These are phyloP conservation scores for Leccinum subrobustum DNA, from an alignment of 1,284 basidiomycete genomes.

Conservation along the genomic window DNA sequence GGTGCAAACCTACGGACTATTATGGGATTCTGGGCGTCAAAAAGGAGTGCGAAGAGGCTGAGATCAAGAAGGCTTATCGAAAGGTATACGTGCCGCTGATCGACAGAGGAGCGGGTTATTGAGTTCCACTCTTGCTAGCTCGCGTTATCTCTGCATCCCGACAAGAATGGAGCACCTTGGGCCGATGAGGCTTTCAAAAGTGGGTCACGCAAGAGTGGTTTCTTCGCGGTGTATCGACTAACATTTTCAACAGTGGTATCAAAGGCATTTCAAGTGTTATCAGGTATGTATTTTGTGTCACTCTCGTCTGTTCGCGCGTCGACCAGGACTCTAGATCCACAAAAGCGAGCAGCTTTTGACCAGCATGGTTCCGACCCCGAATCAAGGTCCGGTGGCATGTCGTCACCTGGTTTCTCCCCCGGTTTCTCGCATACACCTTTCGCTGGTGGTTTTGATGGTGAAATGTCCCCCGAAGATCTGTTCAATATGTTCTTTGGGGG, in stretches of 20 bases:
- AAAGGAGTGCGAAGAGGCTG: conserved; percentile 83
- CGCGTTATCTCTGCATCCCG: conserved; percentile 91
- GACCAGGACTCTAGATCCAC: conserved; percentile 56
- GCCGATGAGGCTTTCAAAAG: conserved; percentile 99
- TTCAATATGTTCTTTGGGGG: conserved; percentile 98
- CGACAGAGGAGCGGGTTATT: conserved; percentile 7
- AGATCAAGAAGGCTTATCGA: conserved; percentile 96
- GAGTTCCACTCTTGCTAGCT: conserved; percentile 51
- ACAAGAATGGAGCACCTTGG: conserved; percentile 97
- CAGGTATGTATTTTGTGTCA: conserved; percentile 69
- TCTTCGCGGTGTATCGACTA: conserved; percentile 4
- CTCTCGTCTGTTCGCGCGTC: conserved; percentile 10
- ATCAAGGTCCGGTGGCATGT: conserved; percentile 69
- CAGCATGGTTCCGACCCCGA: conserved; percentile 86
- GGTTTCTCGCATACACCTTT: conserved; percentile 54
- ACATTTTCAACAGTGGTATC: conserved; percentile 77
- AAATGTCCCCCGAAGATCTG: conserved; percentile 92
- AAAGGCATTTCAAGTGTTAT: conserved; percentile 95
- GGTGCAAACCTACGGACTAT: conserved; percentile 88
- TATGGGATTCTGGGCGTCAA: conserved; percentile 91
- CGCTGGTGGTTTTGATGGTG: conserved; percentile 68
- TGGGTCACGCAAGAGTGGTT: conserved; percentile 42
- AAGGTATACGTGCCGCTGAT: conserved; percentile 59
- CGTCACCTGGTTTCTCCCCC: conserved; percentile 54
- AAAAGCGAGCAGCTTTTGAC: conserved; percentile 92